Base-by-base conservation (phyloP, 1,139 yeast genomes). In the Zygotorulaspora mrakii region DNA sequence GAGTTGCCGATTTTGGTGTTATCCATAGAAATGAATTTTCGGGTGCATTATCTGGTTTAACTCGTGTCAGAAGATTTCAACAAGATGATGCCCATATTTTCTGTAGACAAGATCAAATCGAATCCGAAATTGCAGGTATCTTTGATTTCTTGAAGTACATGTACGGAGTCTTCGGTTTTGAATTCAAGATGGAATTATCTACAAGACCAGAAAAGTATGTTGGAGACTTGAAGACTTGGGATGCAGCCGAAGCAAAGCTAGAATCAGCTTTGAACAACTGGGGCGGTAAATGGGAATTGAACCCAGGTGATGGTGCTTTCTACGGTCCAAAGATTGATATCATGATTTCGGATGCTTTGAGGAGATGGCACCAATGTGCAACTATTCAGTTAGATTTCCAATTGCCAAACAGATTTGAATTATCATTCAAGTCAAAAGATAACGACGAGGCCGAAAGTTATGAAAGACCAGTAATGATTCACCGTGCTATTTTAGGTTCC, bases 51-150 rank as follows among this genome's bases (percentile, higher is more conserved):
- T 70, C 84, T 22, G 97, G 97, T 20, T 77, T 91, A 60, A 91
- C 97, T 37, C 78, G 98, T 66, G 97, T 91, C 31, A 82, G 98
- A 67, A 76, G 97, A 67, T 91, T 91, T 79, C 98, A 91, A 67
- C 98, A 91, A 69, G 98, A 91, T 67, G 98, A 91, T 68, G 96
- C 96, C 31, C 98, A 91, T 62, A 91, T 91, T 49, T 91, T 91
- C 78, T 91, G 97, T 72, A 79, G 87, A 35, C 78, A 77, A 50
- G 91, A 83, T 43, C 97, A 91, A 70, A 85, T 91, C 52, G 88
- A 78, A 53, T 65, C 67, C 24, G 98, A 91, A 68, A 88, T 91
- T 52, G 74, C 77, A 37, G 81, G 79, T 40, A 80, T 84, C 30
- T 81, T 91, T 55, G 85, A 84, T 55, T 82, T 91, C 68, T 75